These are phyloP conservation scores for Magnusiomyces ingens DNA, from an alignment of 1,139 yeast species.

Conservation along the genomic window DNA sequence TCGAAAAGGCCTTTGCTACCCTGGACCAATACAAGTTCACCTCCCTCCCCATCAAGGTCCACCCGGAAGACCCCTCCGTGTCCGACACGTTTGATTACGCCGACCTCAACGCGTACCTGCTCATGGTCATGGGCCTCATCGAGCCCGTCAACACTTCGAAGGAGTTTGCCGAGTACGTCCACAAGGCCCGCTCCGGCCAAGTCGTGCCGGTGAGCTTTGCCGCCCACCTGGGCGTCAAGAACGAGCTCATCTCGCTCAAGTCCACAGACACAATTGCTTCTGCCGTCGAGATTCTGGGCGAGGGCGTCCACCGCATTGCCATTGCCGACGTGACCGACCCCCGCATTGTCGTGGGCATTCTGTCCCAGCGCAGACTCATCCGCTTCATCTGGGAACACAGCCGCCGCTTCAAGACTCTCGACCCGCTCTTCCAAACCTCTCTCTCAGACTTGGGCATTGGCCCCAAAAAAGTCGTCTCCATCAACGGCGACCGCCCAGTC, in stretches of 20 bases:
- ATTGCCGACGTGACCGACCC: constrained; percentile 50
- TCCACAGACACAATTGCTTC: constrained; percentile 61
- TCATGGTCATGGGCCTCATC: constrained; percentile 62
- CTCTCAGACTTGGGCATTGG: constrained; percentile 66
- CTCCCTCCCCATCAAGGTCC: constrained; percentile 60
- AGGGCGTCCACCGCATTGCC: constrained; percentile 90
- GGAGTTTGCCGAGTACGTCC: constrained; percentile 27
- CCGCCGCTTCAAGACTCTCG: constrained; percentile 73
- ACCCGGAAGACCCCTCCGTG: constrained; percentile 41
- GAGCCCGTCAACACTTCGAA: constrained; percentile 29
- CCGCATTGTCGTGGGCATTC: constrained; percentile 48
- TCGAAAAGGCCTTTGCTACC: constrained; percentile 81
- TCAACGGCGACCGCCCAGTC: constrained; percentile 77
- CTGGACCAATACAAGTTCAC: constrained; percentile 67
- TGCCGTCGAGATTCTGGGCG: constrained; percentile 79
- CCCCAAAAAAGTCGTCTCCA: constrained; percentile 59
- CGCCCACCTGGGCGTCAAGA: constrained; percentile 66
- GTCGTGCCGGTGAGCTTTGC: constrained; percentile 73
- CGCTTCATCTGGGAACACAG: constrained; percentile 89
- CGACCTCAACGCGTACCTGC: constrained; percentile 77
- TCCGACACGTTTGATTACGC: constrained; percentile 83
- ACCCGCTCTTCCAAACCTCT: constrained; percentile 60
- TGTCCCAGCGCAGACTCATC: constrained; percentile 82
- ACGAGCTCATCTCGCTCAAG: constrained; percentile 71
- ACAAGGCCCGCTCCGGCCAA: constrained; percentile 32